Conservation (phyloP, 805 yeast genomes). For the Jamesozyma jinghongensis region DNA sequence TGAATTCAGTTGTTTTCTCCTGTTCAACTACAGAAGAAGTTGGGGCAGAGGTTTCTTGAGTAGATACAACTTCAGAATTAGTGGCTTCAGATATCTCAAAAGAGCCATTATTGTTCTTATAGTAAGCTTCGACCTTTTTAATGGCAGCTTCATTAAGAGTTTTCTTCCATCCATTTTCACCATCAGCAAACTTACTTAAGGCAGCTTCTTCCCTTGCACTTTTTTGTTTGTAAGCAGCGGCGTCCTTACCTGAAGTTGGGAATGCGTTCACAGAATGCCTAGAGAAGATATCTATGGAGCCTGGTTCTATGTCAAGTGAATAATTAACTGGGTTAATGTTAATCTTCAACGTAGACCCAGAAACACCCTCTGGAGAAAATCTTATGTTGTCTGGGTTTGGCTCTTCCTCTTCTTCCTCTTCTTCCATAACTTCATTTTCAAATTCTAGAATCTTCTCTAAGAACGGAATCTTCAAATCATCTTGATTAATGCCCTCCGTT, state of each 20-base stretch:
- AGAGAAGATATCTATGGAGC: constrained; percentile 69
- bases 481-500: constrained; percentile 86
- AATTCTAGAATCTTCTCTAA: constrained; percentile 50
- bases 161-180: constrained; percentile 49
- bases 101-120: neutral
- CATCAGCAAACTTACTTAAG: constrained; percentile 37
- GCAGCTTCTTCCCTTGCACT: constrained; percentile 28
- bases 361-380: constrained; percentile 44
- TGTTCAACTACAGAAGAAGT: neutral
- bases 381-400: constrained; percentile 5
- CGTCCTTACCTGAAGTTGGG: constrained; percentile 11
- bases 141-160: constrained; percentile 21
- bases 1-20: no score
- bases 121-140: neutral
- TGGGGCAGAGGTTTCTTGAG: neutral
- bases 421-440: constrained; percentile 31
- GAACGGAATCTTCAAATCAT: constrained; percentile 71
- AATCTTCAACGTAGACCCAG: constrained; percentile 64
- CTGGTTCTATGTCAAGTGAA: constrained; percentile 69
- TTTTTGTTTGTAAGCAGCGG: constrained; percentile 1
- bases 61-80: neutral
- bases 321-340: constrained; percentile 72
- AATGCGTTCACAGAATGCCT: constrained; percentile 45
- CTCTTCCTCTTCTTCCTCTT: constrained; percentile 16
- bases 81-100: neutral